Evolutionary conservation across 78 protist genomes (phyloP).

Genomic region (Dictyostelium citrinum): DNA sequence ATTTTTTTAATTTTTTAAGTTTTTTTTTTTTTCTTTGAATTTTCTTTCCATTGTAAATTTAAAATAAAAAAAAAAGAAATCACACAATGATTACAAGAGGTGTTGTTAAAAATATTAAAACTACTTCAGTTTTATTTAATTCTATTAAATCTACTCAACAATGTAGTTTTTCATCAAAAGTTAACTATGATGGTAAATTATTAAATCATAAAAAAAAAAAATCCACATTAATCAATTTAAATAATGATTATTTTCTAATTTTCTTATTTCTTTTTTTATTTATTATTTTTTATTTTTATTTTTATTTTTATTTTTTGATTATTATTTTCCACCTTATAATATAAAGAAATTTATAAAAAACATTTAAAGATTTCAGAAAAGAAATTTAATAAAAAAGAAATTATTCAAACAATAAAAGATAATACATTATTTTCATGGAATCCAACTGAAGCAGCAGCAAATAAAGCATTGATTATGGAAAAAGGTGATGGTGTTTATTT

Average conservation of each 20-base stretch:
- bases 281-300: not conserved
- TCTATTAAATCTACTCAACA: not conserved
- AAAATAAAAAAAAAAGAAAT: not conserved
- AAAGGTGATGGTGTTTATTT: slow-evolving; percentile 79
- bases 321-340: too few relatives aligned
- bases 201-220: not conserved
- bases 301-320: not conserved
- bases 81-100: not conserved
- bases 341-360: slow-evolving; percentile 64
- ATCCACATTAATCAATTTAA: too few relatives aligned
- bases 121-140: not conserved
- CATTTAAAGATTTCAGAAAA: slow-evolving; percentile 34
- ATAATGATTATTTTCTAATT: too few relatives aligned
- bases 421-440: slow-evolving; percentile 77
- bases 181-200: slow-evolving; percentile 6
- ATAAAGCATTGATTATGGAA: slow-evolving; percentile 51
- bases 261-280: too few relatives aligned
- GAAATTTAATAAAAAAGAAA: slow-evolving; percentile 9
- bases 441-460: slow-evolving; percentile 55
- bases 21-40: not conserved
- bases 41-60: not conserved
- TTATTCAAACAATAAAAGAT: slow-evolving; percentile 22
- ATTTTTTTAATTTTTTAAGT: not conserved
- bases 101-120: not conserved
- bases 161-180: not conserved